Evolutionary conservation across 768 basidiomycete genomes (phyloP).

Genomic region (Trametes elegans): DNA sequence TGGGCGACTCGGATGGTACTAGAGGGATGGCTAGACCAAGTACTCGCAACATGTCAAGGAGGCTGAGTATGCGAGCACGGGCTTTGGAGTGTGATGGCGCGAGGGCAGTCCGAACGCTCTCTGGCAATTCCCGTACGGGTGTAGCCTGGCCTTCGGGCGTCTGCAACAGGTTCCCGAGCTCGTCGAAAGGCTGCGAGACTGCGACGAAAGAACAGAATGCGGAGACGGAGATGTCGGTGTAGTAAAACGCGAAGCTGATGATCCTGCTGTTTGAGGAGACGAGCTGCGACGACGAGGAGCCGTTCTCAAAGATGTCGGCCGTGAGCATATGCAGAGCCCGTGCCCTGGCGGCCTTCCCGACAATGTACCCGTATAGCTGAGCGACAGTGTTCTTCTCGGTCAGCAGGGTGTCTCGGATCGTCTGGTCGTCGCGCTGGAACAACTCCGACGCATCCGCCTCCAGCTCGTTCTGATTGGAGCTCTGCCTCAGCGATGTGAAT

Average conservation of each 20-base stretch:
- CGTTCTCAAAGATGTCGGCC: constrained; percentile 45
- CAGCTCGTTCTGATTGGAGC: not conserved
- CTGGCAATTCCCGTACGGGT: constrained; percentile 53
- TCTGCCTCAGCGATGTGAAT: not conserved
- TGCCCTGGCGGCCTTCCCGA: constrained; percentile 63
- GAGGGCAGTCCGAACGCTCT: constrained; percentile 46
- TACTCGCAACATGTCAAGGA: constrained; percentile 55
- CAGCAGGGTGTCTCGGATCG: constrained; percentile 60
- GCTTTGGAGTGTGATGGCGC: constrained; percentile 58
- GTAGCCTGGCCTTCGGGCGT: constrained; percentile 47
- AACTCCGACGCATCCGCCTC: constrained; percentile 40
- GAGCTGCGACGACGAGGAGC: constrained; percentile 39
- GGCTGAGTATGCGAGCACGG: constrained; percentile 58
- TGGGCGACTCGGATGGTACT: constrained; percentile 38
- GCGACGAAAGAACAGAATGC: constrained; percentile 65
- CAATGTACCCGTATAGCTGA: constrained; percentile 73
- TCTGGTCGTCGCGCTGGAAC: constrained; percentile 50
- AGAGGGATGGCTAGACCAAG: constrained; percentile 65
- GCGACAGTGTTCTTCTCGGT: constrained; percentile 67
- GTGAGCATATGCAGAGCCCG: constrained; percentile 60
- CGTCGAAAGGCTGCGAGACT: constrained; percentile 52
- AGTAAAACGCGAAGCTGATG: constrained; percentile 57
- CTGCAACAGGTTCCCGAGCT: constrained; percentile 50
- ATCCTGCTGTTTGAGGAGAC: constrained; percentile 55
- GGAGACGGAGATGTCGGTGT: constrained; percentile 61